Conservation (phyloP, 2,329 filamentous ascomycete species). For the Lasiodiplodia gonubiensis region DNA sequence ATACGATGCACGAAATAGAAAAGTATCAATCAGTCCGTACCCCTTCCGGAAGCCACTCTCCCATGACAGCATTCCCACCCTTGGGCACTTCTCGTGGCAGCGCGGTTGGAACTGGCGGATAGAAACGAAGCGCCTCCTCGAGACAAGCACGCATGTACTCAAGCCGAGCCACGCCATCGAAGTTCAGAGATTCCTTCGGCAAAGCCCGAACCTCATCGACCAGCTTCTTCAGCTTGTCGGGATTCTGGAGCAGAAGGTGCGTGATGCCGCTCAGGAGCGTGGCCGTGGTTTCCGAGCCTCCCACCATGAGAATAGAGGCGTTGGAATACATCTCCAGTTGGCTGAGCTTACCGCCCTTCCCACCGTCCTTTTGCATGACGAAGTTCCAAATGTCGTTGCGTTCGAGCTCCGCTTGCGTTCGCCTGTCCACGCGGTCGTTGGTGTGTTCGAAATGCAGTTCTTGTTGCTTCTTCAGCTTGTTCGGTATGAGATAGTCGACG, state of each 20-base stretch:
- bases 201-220: conserved; percentile 38
- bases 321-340: conserved; percentile 49
- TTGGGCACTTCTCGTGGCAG: conserved; percentile 42
- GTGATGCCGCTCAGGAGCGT: conserved; percentile 48
- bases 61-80: conserved; percentile 46
- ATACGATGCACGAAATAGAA: accelerated
- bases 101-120: conserved; percentile 47
- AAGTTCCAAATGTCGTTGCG: conserved; percentile 46
- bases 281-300: conserved; percentile 54
- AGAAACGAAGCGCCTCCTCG: conserved; percentile 50
- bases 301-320: conserved; percentile 47
- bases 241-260: conserved; percentile 41
- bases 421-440: conserved; percentile 33
- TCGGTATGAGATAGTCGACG: neutral
- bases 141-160: conserved; percentile 48
- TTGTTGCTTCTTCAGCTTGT: neutral
- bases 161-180: conserved; percentile 39
- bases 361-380: conserved; percentile 38
- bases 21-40: neutral
- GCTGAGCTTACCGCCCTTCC: conserved; percentile 34
- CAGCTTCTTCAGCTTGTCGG: conserved; percentile 37
- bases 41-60: conserved; percentile 42
- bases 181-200: conserved; percentile 41
- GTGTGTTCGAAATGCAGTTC: neutral
- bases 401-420: conserved; percentile 32